These are phyloP conservation scores for Arxiozyma heterogenica DNA, from an alignment of 1,139 yeast genomes.

Conservation along the genomic window DNA sequence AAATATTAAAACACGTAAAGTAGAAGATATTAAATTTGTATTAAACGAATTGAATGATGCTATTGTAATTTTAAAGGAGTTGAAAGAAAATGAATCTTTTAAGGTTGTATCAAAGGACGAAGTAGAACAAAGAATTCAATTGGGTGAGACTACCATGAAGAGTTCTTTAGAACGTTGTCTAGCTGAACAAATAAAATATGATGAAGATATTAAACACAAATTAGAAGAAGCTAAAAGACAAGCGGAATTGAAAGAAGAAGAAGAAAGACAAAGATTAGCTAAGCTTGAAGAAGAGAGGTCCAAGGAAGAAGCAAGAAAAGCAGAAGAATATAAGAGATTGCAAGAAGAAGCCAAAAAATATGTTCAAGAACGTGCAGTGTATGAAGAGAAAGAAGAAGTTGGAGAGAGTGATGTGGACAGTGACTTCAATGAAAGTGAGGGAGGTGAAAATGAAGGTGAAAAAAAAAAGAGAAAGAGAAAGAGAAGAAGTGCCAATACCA, in stretches of 20 bases:
- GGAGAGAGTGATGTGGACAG: constrained; percentile 11
- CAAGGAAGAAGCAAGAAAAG: constrained; percentile 38
- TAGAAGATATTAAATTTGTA: constrained; percentile 54
- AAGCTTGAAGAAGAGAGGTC: constrained; percentile 37
- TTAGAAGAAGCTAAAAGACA: constrained; percentile 53
- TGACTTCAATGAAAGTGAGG: constrained; percentile 9
- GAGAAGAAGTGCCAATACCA: constrained; percentile 13
- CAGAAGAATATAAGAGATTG: constrained; percentile 55
- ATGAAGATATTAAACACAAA: constrained; percentile 47
- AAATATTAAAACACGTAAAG: constrained; percentile 49
- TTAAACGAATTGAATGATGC: constrained; percentile 55
- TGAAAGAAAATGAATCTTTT: constrained; percentile 47
- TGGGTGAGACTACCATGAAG: constrained; percentile 70
- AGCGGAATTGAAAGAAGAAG: constrained; percentile 38
- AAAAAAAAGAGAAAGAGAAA: constrained; percentile 13
- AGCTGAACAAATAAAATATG: constrained; percentile 65
- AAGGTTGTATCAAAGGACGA: constrained; percentile 73
- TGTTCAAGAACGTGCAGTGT: constrained; percentile 32
- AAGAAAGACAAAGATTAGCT: constrained; percentile 49
- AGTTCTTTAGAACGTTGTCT: constrained; percentile 62
- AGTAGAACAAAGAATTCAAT: constrained; percentile 70
- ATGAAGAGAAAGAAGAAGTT: constrained; percentile 32
- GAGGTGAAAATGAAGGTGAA: constrained; percentile 15
- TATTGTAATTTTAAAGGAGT: constrained; percentile 47
- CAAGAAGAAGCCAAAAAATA: constrained; percentile 75